Base-by-base conservation (phyloP, 2,329 filamentous ascomycete genomes). In the Dothideomycetes sp. region DNA sequence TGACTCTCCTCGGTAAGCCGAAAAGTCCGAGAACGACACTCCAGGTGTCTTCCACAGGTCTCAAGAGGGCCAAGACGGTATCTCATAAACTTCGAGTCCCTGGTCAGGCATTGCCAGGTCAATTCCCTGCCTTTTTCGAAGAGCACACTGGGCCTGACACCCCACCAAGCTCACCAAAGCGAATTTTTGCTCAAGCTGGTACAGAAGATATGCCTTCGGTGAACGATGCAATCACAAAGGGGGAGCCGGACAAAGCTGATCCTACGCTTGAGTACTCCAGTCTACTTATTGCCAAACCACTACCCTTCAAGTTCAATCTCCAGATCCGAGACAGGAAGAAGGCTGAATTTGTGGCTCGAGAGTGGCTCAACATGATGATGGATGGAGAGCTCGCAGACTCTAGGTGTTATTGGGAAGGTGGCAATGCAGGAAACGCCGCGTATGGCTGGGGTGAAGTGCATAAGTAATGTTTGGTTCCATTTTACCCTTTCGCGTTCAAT, bases 241-340 rank as follows among this genome's bases (percentile, higher is more conserved):
- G 22, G 9, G 9, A 34, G 32, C 11, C 24, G 15, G 40, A 43
- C 37, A 37, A 32, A 40, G 19, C 42, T n/a, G 63, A 66, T 36
- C 63, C 63, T 1, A 66, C 64, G 1, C 58, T 66, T 29, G 55
- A 64, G 45, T 66, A 59, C 48, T 59, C 61, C 10, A 63, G 59
- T 10, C 49, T 68, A 9, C 56, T 68, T 22, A 68, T 67, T 34
- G 63, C 64, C 2, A 67, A 68, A 42, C 65, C 65, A 2, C 47
- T 61, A 12, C 64, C 64, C 0, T 68, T 68, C 53, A 55, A 58
- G 31, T 67, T 68, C 45, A 40, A 57, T 9, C 52, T 68, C 17
- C 50, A 40, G 33, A 54, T 64, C 3, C 57, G 65, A 3, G 43
- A 53, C 33, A 36, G 47, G 12, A 45, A 45, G 4, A 55, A 62